Evolutionary conservation across 805 yeast species (phyloP).

Genomic region (Myxozyma vanderwaltii): DNA sequence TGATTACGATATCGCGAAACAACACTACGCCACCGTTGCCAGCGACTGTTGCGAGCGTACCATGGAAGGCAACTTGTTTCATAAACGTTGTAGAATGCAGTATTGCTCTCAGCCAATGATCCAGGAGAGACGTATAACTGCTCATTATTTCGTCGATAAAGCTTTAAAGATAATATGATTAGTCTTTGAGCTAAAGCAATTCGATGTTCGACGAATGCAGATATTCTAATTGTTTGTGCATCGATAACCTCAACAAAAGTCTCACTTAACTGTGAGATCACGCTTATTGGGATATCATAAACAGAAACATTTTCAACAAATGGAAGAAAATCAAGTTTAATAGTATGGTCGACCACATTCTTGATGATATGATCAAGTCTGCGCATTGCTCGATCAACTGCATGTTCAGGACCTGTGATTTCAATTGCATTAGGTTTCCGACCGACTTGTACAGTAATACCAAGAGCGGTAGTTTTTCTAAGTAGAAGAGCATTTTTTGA

Average conservation of each 20-base stretch:
- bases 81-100: constrained; percentile 14
- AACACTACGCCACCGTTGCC: constrained; percentile 25
- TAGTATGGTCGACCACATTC: constrained; percentile 5
- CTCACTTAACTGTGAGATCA: constrained; percentile 20
- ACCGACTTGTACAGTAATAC: constrained; percentile 2
- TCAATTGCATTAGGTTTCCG: constrained; percentile 5
- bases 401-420: constrained; percentile 8
- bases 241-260: constrained; percentile 20
- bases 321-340: constrained; percentile 8
- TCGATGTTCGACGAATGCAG: constrained; percentile 10
- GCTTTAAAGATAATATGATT: constrained; percentile 15
- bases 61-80: constrained; percentile 18
- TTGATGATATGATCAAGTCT: constrained; percentile 4
- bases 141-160: constrained; percentile 7
- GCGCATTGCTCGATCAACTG: constrained; percentile 8
- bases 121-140: constrained; percentile 2
- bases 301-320: background rate
- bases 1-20: background rate
- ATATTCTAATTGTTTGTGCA: constrained; percentile 13
- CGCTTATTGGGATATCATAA: constrained; percentile 16
- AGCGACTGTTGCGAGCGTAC: constrained; percentile 17
- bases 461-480: constrained; percentile 10
- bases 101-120: constrained; percentile 2
- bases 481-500: constrained; percentile 8
- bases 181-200: constrained; percentile 21